Base-by-base conservation (phyloP, 495 filamentous ascomycete genomes). In the Filosporella fistucella region DNA sequence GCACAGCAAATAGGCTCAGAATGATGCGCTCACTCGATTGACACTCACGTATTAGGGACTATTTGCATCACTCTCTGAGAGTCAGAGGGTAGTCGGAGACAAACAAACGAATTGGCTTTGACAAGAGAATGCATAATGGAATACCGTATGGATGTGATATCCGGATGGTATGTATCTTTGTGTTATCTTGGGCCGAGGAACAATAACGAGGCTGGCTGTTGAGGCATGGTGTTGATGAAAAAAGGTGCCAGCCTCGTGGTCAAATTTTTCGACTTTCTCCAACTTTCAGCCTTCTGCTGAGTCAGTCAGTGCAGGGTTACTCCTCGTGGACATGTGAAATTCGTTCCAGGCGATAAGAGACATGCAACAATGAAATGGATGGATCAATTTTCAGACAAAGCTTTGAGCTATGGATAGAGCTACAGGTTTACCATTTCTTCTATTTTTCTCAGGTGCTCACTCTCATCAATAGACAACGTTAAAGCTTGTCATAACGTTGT, bases 31-130 rank as follows among this genome's bases (percentile, higher is more conserved):
- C 41, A 57, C 41, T 51, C 29, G 56, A 36, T 56, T 28, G 59
- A 60, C 35, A 82, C 86, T 64, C 80, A 90, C 87, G 84, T 86
- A 71, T 90, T 80, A 25, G 85, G 86, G 33, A 73, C 66, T n/a
- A 88, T 65, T 56, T 86, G 75, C 13, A 82, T 55, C 29, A 88
- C 70, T 55, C 79, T 80, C 22, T 78, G 63, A 32, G 73, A 66
- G 13, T 80, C 83, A 25, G 86, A 89, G 2, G 85, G 83, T 13
- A 90, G 73, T 51, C 78, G 74, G 20, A 91, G 63, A 20, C 66
- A 78, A 44, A 87, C 75, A 62, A 77, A 80, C 11, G 78, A 69
- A 57, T 85, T 65, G 5, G 85, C 82, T 45, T 74, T 70, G 51
- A 91, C 73, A 24, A 74, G 47, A 25, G 67, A 66, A 47, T 70